Conservation (phyloP, 805 yeast species). For the Lipomyces sp. region DNA sequence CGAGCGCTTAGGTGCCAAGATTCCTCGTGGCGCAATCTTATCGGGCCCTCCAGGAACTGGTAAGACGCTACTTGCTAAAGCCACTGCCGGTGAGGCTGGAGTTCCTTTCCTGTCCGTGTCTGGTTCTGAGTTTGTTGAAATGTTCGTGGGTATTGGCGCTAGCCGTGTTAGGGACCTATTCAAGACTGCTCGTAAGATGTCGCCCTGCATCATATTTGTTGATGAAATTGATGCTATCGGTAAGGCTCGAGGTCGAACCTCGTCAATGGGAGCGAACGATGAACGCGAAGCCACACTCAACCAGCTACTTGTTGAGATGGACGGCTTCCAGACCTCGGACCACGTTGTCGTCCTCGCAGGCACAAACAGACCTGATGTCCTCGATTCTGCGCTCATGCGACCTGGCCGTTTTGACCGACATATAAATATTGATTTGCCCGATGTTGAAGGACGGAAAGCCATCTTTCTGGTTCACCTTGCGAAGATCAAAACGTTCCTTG, state of each 20-base stretch:
- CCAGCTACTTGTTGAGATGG: slow-evolving; percentile 97
- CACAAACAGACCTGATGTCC: slow-evolving; percentile 92
- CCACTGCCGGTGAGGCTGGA: slow-evolving; percentile 99
- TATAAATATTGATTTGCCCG: slow-evolving; percentile 89
- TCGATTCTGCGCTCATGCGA: slow-evolving; percentile 90
- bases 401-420: slow-evolving; percentile 99
- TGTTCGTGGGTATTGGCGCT: slow-evolving; percentile 99
- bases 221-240: slow-evolving; percentile 99
- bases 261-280: slow-evolving; percentile 66
- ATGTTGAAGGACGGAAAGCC: slow-evolving; percentile 90
- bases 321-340: slow-evolving; percentile 88
- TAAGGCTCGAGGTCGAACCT: slow-evolving; percentile 68
- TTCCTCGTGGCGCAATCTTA: slow-evolving; percentile 96
- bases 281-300: slow-evolving; percentile 96
- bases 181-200: slow-evolving; percentile 86
- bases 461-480: slow-evolving; percentile 85
- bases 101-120: slow-evolving; percentile 96
- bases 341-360: slow-evolving; percentile 98
- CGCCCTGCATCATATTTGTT: slow-evolving; percentile 94
- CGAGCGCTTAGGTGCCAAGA: slow-evolving; percentile 92
- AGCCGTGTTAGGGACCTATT: slow-evolving; percentile 95
- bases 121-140: slow-evolving; percentile 97
- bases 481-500: slow-evolving; percentile 65
- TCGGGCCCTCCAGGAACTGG: slow-evolving; percentile 99
- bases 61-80: slow-evolving; percentile 94